Evolutionary conservation across 2,329 filamentous ascomycete species (phyloP), one percentile per base, ranked within the genome.

Genomic region (Aspergillus calidoustus): DNA sequence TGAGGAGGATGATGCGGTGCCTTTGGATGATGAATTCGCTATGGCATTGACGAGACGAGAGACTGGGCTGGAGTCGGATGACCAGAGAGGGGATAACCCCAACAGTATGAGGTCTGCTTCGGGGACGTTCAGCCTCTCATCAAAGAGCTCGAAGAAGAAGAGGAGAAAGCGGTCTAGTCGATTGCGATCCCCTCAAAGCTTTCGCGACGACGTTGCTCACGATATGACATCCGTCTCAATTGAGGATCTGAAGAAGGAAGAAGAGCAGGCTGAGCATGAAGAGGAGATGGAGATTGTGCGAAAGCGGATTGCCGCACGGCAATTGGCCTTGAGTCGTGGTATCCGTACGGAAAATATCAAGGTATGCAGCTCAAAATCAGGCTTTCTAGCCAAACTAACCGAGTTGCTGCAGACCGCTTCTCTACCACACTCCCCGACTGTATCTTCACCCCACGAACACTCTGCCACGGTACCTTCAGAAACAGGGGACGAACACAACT

Each of bases 1-100:
- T 71, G 92, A 93, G 57, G 92, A 96, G 65, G 93, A 96, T 74
- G 94, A 98, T 77, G 94, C 94, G 0, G 87, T 97, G n/a, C 91
- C 93, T 13, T 80, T 98, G 19, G 92, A 94, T 69, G 94, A 97
- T 72, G 93, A 97, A 72, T 96, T 98, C 69, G 91, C 93, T 3
- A 89, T 96, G 74, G 87, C 89, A 3, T 82, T 97, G 64, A 89
- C 58, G 3, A 65, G 90, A 56, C 87, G 90, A 66, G 85, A 84
- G n/a, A 87, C 84, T 1, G 79, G 79, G 3, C 74, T 81, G 31
- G 80, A 80, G 47, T 80, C 81, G 17, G 92, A 95, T 60, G 90
- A 92, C 70, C 84, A 86, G 50, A 89, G 89, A 67, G 93, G 90
- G 69, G 86, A 84, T 50, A 90, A 85, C 65, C 87, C 79, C 8